Base-by-base conservation (phyloP, 495 filamentous ascomycete genomes). In the Penicillium herquei region DNA sequence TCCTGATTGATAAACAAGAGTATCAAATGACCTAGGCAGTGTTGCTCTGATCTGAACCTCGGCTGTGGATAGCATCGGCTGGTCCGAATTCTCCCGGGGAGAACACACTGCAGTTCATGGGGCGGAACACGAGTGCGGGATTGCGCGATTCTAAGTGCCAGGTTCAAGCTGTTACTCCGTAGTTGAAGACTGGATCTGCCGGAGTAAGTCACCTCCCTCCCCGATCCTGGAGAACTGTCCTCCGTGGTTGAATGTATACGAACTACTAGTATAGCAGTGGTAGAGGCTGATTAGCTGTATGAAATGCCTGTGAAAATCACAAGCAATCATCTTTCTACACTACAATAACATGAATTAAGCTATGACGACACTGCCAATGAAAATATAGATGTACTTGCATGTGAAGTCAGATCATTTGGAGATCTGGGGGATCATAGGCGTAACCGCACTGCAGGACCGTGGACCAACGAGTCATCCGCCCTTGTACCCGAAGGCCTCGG, bases 401-500 rank as follows among this genome's bases (percentile, higher is more conserved):
- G 63, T 66, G 61, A 66, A 66, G 49, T 57, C 51, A 56, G 59
- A 62, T 59, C 59, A 54, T 52, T 39, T 37, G 55, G 12, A 48
- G 51, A 58, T 51, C 49, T 26, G 34, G 49, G 49, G 49, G 49
- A 40, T 39, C 34, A 26, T 41, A 40, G 30, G 34, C 49, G 49
- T 21, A 26, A 8, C 43, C 12, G 26, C 13, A 32, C 18, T 3
- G n/a, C 40, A 30, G 35, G 21, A 14, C 35, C 21, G 49, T 50
- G 17, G 39, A 37, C 11, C 21, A 52, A 42, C 31, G 39, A 43
- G 49, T 57, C 50, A 52, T 40, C 49, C 49, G 37, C 17, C 54
- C 62, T 55, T 58, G 47, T 64, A 61, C 58, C 65, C 65, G 65
- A 68, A 64, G 62, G 65, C 65, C 65, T 68, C 65, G 65, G 65